Evolutionary conservation across 2,329 filamentous ascomycete genomes (phyloP), one percentile per base, ranked within the genome.

Genomic region (Colletotrichum australisinense): DNA sequence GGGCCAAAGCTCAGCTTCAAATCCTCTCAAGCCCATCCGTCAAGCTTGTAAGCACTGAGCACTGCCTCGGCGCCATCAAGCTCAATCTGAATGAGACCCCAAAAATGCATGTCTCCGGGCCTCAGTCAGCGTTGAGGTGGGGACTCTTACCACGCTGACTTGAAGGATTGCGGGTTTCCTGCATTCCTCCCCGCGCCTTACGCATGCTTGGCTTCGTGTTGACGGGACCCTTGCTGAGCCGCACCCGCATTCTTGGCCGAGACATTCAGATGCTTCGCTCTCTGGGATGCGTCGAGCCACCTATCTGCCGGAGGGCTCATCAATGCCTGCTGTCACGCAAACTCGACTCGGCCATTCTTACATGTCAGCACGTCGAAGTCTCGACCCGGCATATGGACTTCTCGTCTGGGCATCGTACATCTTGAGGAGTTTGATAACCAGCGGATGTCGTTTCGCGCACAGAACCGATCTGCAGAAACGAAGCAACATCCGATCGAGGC

Each of bases 391-490:
- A 30, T 53, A 22, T 57, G 9, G 9, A 7, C 6, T n/a, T 38
- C 5, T 59, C 9, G n/a, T 28, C 24, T 9, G 35, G 14, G 22
- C 30, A 4, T 38, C 30, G 28, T 26, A 22, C 46, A 19, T 55
- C 62, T 35, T 49, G 14, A 49, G 35, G 30, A 46, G 67, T 62
- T 70, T 73, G 70, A 65, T 68, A 28, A 38, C 42, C 67, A 35
- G 16, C 70, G 28, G 5, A 57, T 65, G n/a, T 46, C 19, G 70
- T 70, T 65, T 70, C 60, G 67, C n/a, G 60, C 67, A 70, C 28
- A 56, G 67, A 32, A 68, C 35, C 7, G 67, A 73, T 70, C 66
- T 73, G 22, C 66, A 49, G 70, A 56, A 69, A 70, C 57, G 14
- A 66, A 32, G 30, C 67, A 46, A 30, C 53, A 32, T n/a, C 14